These are phyloP conservation scores for Phytophthora litchii DNA, from an alignment of 352 stramenopile genomes.

Conservation along the genomic window DNA sequence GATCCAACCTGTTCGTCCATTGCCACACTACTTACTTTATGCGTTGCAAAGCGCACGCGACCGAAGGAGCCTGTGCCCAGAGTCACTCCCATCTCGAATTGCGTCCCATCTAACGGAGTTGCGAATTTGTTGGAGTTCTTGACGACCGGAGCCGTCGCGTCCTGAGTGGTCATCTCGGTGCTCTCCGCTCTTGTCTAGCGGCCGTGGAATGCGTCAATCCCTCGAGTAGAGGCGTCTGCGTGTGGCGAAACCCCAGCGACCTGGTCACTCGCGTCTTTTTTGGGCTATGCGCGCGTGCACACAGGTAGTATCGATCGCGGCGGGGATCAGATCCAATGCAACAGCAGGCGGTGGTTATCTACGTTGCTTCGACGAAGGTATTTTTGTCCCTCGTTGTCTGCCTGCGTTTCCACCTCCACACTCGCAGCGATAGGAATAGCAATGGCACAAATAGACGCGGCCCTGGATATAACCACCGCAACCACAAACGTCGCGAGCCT, in stretches of 20 bases:
- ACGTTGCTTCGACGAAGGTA: slow-evolving; percentile 14
- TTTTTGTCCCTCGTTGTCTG: slow-evolving; percentile 21
- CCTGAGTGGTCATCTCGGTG: slow-evolving; percentile 28
- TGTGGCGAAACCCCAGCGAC: slow-evolving; percentile 34
- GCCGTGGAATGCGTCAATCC: slow-evolving; percentile 35
- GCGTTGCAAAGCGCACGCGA: slow-evolving; percentile 95
- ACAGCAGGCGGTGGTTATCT: slow-evolving; percentile 28
- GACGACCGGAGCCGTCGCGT: slow-evolving; percentile 23
- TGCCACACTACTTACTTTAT: slow-evolving; percentile 78
- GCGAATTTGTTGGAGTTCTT: slow-evolving; percentile 67
- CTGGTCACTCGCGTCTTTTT: slow-evolving; percentile 38
- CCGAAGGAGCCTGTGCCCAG: slow-evolving; percentile 97
- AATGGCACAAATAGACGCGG: slow-evolving; percentile 29
- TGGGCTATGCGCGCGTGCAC: slow-evolving; percentile 34
- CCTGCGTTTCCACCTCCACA: slow-evolving; percentile 33
- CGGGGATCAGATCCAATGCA: slow-evolving; percentile 23
- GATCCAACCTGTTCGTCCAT: neutral
- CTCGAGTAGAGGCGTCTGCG: slow-evolving; percentile 4
- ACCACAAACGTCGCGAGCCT: slow-evolving; percentile 26
- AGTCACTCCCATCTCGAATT: slow-evolving; percentile 96
- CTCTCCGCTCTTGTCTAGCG: slow-evolving; percentile 13
- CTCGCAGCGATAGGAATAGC: slow-evolving; percentile 34
- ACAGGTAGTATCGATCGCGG: slow-evolving; percentile 12
- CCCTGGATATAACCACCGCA: slow-evolving; percentile 31
- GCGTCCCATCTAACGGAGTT: slow-evolving; percentile 66